Base-by-base conservation (phyloP, 2,329 filamentous ascomycete species). In the Lasiodiplodia theobromae region DNA sequence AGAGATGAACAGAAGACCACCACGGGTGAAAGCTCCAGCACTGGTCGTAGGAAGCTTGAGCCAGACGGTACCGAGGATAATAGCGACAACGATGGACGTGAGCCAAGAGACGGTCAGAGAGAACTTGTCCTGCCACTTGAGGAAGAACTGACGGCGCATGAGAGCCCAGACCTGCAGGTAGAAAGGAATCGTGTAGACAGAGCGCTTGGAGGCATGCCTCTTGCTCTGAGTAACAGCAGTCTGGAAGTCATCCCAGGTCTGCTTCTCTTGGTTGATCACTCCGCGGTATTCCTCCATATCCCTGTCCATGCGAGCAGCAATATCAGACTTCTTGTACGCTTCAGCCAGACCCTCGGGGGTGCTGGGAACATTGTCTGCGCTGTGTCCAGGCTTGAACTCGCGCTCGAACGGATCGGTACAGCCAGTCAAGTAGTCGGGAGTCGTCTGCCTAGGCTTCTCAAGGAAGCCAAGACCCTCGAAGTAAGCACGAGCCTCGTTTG, bases 71-170 rank as follows among this genome's bases (percentile, higher is more conserved):
- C 93, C 93, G 56, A 93, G 84, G 28, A 96, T 87, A 69, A 96
- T 89, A 16, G 91, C 92, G 72, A 95, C 89, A 72, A 92, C 82
- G 72, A 94, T 89, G 8, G 86, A 87, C 0, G 88, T 89, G 51
- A 86, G 79, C 92, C 92, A 96, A 1, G 90, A 90, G 37, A 96
- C 87, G 16, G 85, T 82, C 6, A 96, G 84, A n/a, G 89, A 89
- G 75, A 94, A 91, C 69, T 90, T 91, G 77, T 97, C 93, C 78
- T 96, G 92, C 83, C 93, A 90, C 82, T 96, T 96, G 74, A 96
- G 89, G 64, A 91, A 84, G 77, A 94, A 96, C 77, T 96, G 93
- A 5, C 93, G 88, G 78, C 93, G 91, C 86, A 94, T 92, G 70
- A 96, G 81, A 0, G 92, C 91, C 90, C 90, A 94, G 25, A 96